Evolutionary conservation across 768 basidiomycete species (phyloP), one percentile per base, ranked within the genome.

Genomic region (Termitomyces sp.): DNA sequence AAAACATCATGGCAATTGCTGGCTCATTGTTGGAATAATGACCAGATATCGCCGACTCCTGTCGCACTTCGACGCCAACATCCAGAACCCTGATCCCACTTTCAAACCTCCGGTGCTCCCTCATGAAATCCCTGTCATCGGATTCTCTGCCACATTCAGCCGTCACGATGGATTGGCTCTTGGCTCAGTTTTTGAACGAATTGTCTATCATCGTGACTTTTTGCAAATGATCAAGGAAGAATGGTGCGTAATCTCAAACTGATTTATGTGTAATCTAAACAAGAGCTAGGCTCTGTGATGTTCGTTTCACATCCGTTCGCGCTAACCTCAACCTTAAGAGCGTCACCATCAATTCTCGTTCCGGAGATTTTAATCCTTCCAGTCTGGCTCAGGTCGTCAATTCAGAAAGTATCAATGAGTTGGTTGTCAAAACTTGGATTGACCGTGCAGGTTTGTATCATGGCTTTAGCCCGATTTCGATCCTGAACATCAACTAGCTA

Each of bases 101-200:
- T 71, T 79, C 56, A 57, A 69, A n/a, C 70, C 78, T 48, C 78
- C 77, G 28, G 60, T 59, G 48, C 71, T 76, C 42, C 70, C 71
- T 13, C 78, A 85, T 67, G 75, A 76, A 46, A 84, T 96, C 32
- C 94, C 96, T 2, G 87, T 97, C 55, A 81, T 98, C 49, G 96
- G 96, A 0, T 97, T 98, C 71, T 94, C 94, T 57, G 96, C 96
- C 1, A 98, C 96, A 0, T 97, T 97, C 76, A 89, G 87, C 65
- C 83, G 96, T 33, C 92, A 96, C 65, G 96, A 98, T 66, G 91
- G 94, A 5, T 78, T 96, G 2, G 92, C 94, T 2, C 82, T 98
- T 4, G 89, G 92, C 7, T 88, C 90, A 2, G 89, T 97, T 1
- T 98, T 96, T 68, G 86, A 97, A 68, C 80, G 81, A 53, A 95